Conservation (phyloP, 257 asterid genomes). For the Cinchona pubescens region DNA sequence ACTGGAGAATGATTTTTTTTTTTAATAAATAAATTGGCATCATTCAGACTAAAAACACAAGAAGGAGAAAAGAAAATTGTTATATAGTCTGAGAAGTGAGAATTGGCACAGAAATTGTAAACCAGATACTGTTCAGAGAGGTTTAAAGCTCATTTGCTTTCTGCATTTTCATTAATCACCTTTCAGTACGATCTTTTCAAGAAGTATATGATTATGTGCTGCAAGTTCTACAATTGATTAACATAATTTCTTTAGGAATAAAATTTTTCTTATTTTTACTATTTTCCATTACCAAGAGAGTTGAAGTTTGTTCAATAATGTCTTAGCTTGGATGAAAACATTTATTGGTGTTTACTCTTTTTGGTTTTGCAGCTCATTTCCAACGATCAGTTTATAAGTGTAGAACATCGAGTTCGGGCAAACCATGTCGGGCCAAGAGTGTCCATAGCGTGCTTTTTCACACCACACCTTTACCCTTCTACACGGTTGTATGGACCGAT, state of each 20-base stretch:
- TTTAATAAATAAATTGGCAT: no score
- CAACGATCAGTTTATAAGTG: conserved; percentile 42
- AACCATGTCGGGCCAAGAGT: conserved; percentile 43
- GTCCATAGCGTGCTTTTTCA: conserved; percentile 46
- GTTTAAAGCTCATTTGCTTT: no score
- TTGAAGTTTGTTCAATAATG: neutral
- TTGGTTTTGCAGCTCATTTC: conserved; percentile 36
- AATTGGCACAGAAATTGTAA: no score
- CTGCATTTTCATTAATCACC: no score
- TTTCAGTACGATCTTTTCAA: neutral
- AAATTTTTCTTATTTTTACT: neutral
- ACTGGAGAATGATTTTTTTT: no score
- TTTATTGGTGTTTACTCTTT: neutral
- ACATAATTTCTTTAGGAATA: no score
- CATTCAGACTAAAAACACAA: no score
- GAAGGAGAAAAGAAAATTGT: no score
- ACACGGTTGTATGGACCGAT: conserved; percentile 41
- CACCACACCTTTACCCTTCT: conserved; percentile 19
- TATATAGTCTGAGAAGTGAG: no score
- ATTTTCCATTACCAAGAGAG: neutral
- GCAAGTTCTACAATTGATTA: neutral
- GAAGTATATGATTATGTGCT: neutral
- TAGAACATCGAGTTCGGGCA: conserved; percentile 39
- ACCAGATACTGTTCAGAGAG: no score
- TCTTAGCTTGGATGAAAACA: no score